These are phyloP conservation scores for Coprinopsis marcescibilis DNA, from an alignment of 768 basidiomycete species.

Conservation along the genomic window DNA sequence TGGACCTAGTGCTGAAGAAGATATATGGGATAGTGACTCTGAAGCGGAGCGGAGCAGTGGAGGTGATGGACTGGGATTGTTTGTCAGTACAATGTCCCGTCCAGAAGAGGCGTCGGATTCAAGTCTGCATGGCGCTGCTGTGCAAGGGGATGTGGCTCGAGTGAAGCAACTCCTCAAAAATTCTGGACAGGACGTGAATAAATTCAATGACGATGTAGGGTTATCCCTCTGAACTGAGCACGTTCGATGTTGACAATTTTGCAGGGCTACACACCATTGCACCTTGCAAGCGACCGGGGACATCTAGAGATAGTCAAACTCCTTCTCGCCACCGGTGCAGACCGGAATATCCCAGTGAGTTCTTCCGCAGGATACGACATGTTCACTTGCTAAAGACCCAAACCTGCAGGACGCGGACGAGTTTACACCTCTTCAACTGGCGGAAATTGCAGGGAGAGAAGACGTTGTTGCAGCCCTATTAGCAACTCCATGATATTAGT, in stretches of 20 bases:
- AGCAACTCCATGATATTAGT: neutral
- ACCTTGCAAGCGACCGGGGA: constrained; percentile 84
- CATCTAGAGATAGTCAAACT: constrained; percentile 48
- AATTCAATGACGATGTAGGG: constrained; percentile 69
- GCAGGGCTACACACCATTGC: constrained; percentile 85
- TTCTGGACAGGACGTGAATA: constrained; percentile 47
- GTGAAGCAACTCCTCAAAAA: constrained; percentile 40
- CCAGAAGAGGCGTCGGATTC: constrained; percentile 29
- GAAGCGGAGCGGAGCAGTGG: constrained; percentile 18
- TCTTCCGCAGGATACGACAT: constrained; percentile 1
- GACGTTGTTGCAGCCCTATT: constrained; percentile 40
- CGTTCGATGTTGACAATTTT: too few species aligned
- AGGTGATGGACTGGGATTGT: constrained; percentile 48
- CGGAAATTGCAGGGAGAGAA: constrained; percentile 49
- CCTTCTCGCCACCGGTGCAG: constrained; percentile 61
- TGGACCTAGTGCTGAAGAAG: constrained; percentile 23
- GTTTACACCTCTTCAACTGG: constrained; percentile 55
- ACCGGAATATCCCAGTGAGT: constrained; percentile 55
- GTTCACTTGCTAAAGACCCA: neutral
- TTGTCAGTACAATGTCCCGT: constrained; percentile 55
- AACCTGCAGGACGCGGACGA: constrained; percentile 58
- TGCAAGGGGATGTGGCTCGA: constrained; percentile 45
- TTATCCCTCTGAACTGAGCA: too few species aligned
- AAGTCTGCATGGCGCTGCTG: constrained; percentile 57
- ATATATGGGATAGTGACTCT: constrained; percentile 39